These are phyloP conservation scores for Calonectria multiphialidica DNA, from an alignment of 2,329 filamentous ascomycete species.

Conservation along the genomic window DNA sequence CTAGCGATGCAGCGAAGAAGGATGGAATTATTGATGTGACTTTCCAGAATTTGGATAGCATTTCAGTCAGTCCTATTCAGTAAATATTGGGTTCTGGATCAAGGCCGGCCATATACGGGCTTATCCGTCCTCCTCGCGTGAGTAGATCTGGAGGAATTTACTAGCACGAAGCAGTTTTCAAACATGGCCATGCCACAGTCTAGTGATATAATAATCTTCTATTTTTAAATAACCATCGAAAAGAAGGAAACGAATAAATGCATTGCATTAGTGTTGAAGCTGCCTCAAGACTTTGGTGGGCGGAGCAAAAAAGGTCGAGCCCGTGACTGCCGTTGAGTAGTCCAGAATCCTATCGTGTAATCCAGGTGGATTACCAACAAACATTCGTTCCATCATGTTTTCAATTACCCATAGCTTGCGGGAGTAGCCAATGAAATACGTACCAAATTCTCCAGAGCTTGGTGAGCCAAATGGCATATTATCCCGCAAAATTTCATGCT, in stretches of 20 bases:
- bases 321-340: conserved; percentile 65
- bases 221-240: background rate
- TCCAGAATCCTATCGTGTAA: conserved; percentile 68
- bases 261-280: conserved; percentile 12
- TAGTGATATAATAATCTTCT: too few species aligned
- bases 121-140: too few species aligned
- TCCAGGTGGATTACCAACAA: conserved; percentile 64
- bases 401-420: conserved; percentile 67
- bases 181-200: too few species aligned
- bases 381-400: conserved; percentile 70
- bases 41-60: background rate
- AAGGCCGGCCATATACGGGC: too few species aligned
- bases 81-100: background rate
- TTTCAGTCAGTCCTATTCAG: background rate
- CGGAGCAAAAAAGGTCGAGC: conserved; percentile 66
- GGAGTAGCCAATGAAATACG: conserved; percentile 70
- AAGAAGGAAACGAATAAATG: background rate
- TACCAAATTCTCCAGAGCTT: conserved; percentile 63
- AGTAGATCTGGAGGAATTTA: too few species aligned
- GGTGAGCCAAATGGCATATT: conserved; percentile 73
- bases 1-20: background rate
- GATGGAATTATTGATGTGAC: background rate
- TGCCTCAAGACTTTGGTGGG: conserved; percentile 23
- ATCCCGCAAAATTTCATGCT: conserved; percentile 66
- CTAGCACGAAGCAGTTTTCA: too few species aligned